Percentiles rank a stretch among this genome's conserved stretches.
Conservation (phyloP, 1,284 basidiomycete species). For the Cryptococcus floricola region DNA sequence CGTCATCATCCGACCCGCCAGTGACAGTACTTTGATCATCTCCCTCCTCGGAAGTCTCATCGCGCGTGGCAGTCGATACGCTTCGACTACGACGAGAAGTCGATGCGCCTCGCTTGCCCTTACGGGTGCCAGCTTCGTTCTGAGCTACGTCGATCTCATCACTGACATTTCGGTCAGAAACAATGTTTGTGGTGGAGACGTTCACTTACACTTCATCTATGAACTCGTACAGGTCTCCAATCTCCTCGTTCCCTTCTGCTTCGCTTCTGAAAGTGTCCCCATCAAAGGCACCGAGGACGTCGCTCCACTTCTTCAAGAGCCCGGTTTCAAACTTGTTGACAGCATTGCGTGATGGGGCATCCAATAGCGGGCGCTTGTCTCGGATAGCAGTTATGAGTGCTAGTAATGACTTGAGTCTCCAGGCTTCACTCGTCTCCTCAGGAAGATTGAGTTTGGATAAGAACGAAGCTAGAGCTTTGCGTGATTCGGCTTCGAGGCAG, state of each 20-base stretch:
- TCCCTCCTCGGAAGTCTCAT: not conserved
- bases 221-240: slow-evolving; percentile 25
- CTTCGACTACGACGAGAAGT: not conserved
- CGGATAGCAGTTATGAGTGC: slow-evolving; percentile 53
- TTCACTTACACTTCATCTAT: slow-evolving; percentile 47
- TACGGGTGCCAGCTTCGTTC: slow-evolving; percentile 14
- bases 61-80: too few species aligned
- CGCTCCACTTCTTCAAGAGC: slow-evolving; percentile 59
- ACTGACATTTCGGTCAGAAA: not conserved
- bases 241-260: slow-evolving; percentile 21
- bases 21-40: slow-evolving; percentile 1
- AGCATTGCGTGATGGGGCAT: slow-evolving; percentile 66
- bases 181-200: not conserved
- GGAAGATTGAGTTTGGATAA: slow-evolving; percentile 74
- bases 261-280: slow-evolving; percentile 56
- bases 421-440: slow-evolving; percentile 58
- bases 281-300: slow-evolving; percentile 61
- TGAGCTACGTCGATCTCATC: slow-evolving; percentile 20
- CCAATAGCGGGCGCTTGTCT: slow-evolving; percentile 69
- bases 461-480: slow-evolving; percentile 75
- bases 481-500: slow-evolving; percentile 62
- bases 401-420: slow-evolving; percentile 61
- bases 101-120: slow-evolving; percentile 5
- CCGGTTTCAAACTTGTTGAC: slow-evolving; percentile 63
- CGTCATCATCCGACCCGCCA: slow-evolving; percentile 10